Conservation (phyloP, 2,329 filamentous ascomycete species). For the Alternaria consortialis region DNA sequence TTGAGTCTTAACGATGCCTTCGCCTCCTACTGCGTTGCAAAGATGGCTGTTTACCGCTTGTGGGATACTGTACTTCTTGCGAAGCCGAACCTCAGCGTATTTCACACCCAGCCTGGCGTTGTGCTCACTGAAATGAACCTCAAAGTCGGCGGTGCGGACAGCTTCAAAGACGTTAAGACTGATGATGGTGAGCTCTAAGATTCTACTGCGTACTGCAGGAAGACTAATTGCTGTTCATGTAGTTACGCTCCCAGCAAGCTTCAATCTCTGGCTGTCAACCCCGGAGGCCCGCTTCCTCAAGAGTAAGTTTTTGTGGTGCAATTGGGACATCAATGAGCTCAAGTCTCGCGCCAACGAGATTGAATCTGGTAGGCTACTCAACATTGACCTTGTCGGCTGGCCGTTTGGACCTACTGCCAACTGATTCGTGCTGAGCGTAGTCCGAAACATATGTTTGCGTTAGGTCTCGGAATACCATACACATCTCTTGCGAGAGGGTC, state of each 20-base stretch:
- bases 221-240: neutral
- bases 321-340: constrained; percentile 48
- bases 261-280: constrained; percentile 44
- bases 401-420: constrained; percentile 13
- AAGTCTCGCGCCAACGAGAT: constrained; percentile 37
- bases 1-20: constrained; percentile 21
- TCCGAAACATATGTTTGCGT: neutral
- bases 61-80: constrained; percentile 49
- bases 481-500: neutral
- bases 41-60: constrained; percentile 50
- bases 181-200: constrained; percentile 5
- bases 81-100: constrained; percentile 51
- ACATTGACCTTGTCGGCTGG: constrained; percentile 31
- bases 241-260: constrained; percentile 25
- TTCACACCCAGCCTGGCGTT: constrained; percentile 55
- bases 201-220: constrained; percentile 1
- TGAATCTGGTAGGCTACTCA: constrained; percentile 32
- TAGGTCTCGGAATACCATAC: neutral
- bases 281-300: constrained; percentile 29
- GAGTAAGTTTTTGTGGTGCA: constrained; percentile 33
- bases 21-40: constrained; percentile 47
- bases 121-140: constrained; percentile 28
- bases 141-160: constrained; percentile 1
- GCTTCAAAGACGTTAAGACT: constrained; percentile 6
- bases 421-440: neutral